Conservation (phyloP, 192 early-diverging fungal genomes). For the Coemansia sp. region DNA sequence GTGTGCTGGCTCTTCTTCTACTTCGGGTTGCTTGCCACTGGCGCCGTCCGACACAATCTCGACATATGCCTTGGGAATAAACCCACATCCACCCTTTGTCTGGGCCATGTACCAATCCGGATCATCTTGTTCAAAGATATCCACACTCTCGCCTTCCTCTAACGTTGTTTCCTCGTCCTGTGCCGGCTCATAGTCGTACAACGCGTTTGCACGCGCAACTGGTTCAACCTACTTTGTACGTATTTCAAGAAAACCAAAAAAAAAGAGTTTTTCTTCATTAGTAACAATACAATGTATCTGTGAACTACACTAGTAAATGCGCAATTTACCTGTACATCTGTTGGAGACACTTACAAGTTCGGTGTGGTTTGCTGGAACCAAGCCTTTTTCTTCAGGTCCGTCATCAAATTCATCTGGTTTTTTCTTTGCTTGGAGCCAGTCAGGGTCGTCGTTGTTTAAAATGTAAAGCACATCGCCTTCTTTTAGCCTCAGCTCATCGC, state of each 20-base stretch:
- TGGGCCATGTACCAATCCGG: conserved; percentile 92
- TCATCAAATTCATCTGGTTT: conserved; percentile 57
- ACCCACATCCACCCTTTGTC: conserved; percentile 71
- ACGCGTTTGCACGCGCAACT: conserved; percentile 62
- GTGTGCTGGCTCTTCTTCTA: conserved; percentile 1
- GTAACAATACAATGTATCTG: neutral
- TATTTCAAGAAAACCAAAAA: too few relatives aligned
- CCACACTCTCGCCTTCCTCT: conserved; percentile 69
- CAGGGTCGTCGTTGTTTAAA: conserved; percentile 83
- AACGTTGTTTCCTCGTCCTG: conserved; percentile 85
- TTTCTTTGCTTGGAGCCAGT: conserved; percentile 88
- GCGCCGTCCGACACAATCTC: conserved; percentile 48
- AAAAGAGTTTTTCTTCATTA: neutral
- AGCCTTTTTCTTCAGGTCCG: conserved; percentile 61
- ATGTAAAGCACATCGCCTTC: conserved; percentile 90
- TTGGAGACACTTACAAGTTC: conserved; percentile 51
- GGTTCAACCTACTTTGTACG: conserved; percentile 49
- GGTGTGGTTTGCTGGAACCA: conserved; percentile 93
- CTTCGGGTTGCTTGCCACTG: conserved; percentile 8
- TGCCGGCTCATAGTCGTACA: conserved; percentile 83
- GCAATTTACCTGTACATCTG: too few relatives aligned
- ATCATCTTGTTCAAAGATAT: conserved; percentile 81
- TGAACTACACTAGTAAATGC: too few relatives aligned
- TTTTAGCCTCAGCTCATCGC: conserved; percentile 81
- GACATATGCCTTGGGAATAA: conserved; percentile 88